Percentiles rank a stretch among this genome's conserved stretches.
These are phyloP conservation scores for Thelonectria discophora DNA, from an alignment of 2,329 filamentous ascomycete genomes.

Conservation along the genomic window DNA sequence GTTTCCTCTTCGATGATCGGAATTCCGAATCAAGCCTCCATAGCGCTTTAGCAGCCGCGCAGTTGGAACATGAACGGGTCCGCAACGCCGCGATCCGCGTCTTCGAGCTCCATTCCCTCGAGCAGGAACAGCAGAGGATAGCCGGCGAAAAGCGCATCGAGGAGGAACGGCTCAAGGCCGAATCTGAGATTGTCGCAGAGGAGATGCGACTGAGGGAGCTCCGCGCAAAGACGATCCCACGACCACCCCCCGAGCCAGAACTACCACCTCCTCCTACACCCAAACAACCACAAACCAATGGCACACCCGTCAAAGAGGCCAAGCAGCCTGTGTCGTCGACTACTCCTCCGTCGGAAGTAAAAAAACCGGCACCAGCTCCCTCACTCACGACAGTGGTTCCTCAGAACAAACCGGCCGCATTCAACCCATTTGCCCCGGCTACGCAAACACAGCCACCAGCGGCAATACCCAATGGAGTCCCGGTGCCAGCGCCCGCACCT, in stretches of 20 bases:
- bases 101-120: conserved; percentile 57
- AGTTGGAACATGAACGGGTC: conserved; percentile 72
- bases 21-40: conserved; percentile 71
- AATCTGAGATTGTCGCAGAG: conserved; percentile 57
- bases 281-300: conserved; percentile 33
- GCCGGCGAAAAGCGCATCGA: conserved; percentile 56
- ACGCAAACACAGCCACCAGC: conserved; percentile 26
- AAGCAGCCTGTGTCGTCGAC: conserved; percentile 35
- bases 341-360: conserved; percentile 32
- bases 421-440: conserved; percentile 33
- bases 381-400: conserved; percentile 31
- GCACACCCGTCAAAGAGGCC: conserved; percentile 34
- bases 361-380: conserved; percentile 27
- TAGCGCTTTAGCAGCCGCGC: conserved; percentile 72
- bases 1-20: conserved; percentile 68
- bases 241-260: conserved; percentile 51
- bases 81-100: conserved; percentile 60
- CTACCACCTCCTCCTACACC: conserved; percentile 37
- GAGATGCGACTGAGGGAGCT: conserved; percentile 59
- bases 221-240: conserved; percentile 55
- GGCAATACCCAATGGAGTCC: conserved; percentile 32
- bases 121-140: conserved; percentile 56
- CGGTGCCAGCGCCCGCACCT: not conserved
- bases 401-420: conserved; percentile 34
- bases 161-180: conserved; percentile 55